These are phyloP conservation scores for Geosmithia morbida DNA, from an alignment of 2,329 filamentous ascomycete genomes.

Conservation along the genomic window DNA sequence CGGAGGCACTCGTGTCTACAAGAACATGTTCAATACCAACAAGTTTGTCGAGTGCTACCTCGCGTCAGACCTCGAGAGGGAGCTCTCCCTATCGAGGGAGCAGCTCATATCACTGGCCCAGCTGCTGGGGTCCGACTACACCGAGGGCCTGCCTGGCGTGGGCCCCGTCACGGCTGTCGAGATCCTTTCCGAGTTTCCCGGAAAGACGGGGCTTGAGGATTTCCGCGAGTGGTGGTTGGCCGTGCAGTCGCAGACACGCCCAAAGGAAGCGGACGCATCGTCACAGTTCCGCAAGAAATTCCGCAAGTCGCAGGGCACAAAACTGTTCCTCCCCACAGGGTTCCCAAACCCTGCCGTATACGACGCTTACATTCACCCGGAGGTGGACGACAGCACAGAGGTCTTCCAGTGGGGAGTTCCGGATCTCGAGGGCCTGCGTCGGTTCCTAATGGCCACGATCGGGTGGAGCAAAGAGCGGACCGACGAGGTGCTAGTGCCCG, in stretches of 20 bases:
- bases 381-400: constrained; percentile 68
- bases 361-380: constrained; percentile 71
- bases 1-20: constrained; percentile 91
- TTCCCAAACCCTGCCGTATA: constrained; percentile 73
- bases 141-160: constrained; percentile 77
- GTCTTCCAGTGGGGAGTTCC: constrained; percentile 92
- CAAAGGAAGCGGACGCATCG: constrained; percentile 43
- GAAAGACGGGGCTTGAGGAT: constrained; percentile 42
- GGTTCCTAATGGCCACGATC: constrained; percentile 81
- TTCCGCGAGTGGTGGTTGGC: constrained; percentile 83
- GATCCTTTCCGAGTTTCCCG: constrained; percentile 78
- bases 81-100: constrained; percentile 73
- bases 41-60: constrained; percentile 98
- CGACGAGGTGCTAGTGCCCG: constrained; percentile 89
- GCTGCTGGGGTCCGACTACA: constrained; percentile 87
- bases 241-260: constrained; percentile 54
- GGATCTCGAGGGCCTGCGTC: constrained; percentile 70
- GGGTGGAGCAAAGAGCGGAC: constrained; percentile 87
- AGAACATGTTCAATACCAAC: constrained; percentile 99
- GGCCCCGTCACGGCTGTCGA: constrained; percentile 92
- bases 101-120: constrained; percentile 86
- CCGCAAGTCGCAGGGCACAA: constrained; percentile 60
- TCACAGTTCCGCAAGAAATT: constrained; percentile 75
- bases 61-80: constrained; percentile 66
- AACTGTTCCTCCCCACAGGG: constrained; percentile 67